Percentiles rank a stretch among this genome's conserved stretches.
Evolutionary conservation across 176 grass and related monocot genomes (phyloP).

Genomic region (Triticum timopheevii): DNA sequence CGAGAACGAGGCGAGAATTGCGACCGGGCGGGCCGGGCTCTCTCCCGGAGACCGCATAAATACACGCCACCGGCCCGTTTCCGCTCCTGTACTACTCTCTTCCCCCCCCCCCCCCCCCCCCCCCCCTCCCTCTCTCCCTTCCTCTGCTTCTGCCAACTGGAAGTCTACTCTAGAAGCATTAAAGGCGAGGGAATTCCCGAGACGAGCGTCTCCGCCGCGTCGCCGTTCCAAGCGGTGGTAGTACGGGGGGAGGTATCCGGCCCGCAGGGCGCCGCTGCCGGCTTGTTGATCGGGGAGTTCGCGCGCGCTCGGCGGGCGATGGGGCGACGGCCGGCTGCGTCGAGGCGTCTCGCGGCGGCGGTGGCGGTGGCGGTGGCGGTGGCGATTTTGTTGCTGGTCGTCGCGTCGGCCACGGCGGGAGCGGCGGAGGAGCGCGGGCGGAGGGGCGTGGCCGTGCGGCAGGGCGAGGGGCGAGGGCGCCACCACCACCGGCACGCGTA

Average conservation of each 20-base stretch:
- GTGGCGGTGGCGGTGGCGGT: neutral
- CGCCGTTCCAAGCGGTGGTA: neutral
- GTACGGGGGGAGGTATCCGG: no score
- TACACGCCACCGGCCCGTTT: slow-evolving; percentile 10
- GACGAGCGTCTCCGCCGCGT: neutral
- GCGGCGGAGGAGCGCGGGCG: neutral
- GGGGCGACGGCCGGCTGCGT: slow-evolving; percentile 11
- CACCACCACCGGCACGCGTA: slow-evolving; percentile 60
- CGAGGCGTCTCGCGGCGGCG: neutral
- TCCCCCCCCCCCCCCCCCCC: neutral
- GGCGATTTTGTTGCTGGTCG: neutral
- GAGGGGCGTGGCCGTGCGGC: slow-evolving; percentile 13
- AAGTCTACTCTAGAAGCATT: slow-evolving; percentile 1
- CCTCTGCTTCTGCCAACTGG: neutral
- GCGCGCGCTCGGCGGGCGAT: neutral
- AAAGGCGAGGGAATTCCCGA: neutral
- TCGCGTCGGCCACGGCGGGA: neutral
- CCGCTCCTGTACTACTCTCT: neutral
- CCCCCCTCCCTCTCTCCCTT: neutral
- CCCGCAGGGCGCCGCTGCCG: neutral
- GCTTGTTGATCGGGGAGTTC: neutral
- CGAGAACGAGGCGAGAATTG: neutral
- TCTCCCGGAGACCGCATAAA: slow-evolving; percentile 15
- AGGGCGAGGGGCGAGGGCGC: neutral
- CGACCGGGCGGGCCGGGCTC: neutral